Evolutionary conservation across 148 eudicot species (phyloP).

Genomic region (Diospyros lotus): DNA sequence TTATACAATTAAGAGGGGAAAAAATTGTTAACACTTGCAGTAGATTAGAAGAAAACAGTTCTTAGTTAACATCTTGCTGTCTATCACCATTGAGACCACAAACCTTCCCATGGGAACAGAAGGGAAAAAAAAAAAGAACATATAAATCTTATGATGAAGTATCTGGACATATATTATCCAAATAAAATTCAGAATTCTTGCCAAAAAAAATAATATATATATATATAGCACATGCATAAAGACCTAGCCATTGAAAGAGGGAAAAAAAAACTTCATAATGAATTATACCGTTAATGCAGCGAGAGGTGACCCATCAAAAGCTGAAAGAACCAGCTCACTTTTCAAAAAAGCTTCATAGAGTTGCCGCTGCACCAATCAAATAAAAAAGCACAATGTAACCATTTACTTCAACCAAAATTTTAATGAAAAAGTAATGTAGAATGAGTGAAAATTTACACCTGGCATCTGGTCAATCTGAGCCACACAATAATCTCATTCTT

Average conservation of each 20-base stretch:
- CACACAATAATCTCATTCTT: conserved; percentile 94
- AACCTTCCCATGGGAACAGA: background rate
- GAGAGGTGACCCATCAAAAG: conserved; percentile 96
- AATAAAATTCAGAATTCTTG: no score
- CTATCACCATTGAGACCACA: background rate
- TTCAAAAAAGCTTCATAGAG: conserved; percentile 91
- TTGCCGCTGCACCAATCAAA: conserved; percentile 54
- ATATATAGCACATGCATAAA: no score
- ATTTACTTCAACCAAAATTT: conserved; percentile 1
- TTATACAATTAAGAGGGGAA: background rate
- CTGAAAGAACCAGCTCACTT: conserved; percentile 93
- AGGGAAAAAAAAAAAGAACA: background rate
- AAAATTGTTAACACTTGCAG: background rate
- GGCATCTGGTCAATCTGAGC: conserved; percentile 73
- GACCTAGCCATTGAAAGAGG: no score
- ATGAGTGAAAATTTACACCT: conserved; percentile 40
- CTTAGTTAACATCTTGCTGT: no score
- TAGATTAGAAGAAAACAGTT: background rate
- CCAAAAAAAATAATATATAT: background rate
- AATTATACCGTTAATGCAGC: conserved; percentile 90
- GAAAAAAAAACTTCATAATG: background rate
- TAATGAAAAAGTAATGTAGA: background rate
- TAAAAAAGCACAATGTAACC: conserved; percentile 8
- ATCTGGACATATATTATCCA: background rate
- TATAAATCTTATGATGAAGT: background rate